Evolutionary conservation across 192 early-diverging fungal species (phyloP).

Genomic region (Chytriomyces sp.): DNA sequence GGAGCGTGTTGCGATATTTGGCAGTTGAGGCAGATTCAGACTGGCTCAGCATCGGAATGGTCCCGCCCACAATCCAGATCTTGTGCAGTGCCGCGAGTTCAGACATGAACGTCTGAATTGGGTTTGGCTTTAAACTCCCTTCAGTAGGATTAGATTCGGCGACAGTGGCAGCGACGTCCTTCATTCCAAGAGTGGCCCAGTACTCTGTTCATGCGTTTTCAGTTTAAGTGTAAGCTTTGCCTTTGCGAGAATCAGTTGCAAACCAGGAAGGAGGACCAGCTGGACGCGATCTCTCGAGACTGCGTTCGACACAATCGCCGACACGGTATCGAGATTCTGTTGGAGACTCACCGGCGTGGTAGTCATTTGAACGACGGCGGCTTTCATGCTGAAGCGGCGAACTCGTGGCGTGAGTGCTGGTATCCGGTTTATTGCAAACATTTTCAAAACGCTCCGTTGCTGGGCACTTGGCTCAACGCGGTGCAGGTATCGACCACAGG

Average conservation of each 20-base stretch:
- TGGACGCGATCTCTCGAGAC: not conserved
- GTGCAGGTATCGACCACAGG: too few species aligned
- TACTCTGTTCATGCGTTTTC: not conserved
- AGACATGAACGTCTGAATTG: not conserved
- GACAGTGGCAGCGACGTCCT: not conserved
- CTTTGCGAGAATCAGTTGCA: too few species aligned
- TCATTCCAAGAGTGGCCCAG: constrained; percentile 24
- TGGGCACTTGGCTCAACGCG: too few species aligned
- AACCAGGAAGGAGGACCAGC: constrained; percentile 5
- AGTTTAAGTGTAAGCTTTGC: too few species aligned
- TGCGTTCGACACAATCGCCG: not conserved
- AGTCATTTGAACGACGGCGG: constrained; percentile 22
- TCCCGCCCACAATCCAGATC: not conserved
- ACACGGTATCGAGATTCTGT: constrained; percentile 2
- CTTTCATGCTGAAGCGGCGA: not conserved
- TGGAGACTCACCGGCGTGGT: constrained; percentile 7
- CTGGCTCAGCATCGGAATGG: not conserved
- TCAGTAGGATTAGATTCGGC: not conserved
- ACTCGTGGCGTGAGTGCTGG: too few species aligned
- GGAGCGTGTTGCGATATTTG: constrained; percentile 70
- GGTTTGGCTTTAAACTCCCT: not conserved
- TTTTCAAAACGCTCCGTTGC: too few species aligned
- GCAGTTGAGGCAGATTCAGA: constrained; percentile 16
- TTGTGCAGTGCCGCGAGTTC: not conserved
- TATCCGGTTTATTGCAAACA: too few species aligned